Percentiles rank a stretch among this genome's conserved stretches.
These are phyloP conservation scores for Hypomontagnella submonticulosa DNA, from an alignment of 495 filamentous ascomycete genomes.

Conservation along the genomic window DNA sequence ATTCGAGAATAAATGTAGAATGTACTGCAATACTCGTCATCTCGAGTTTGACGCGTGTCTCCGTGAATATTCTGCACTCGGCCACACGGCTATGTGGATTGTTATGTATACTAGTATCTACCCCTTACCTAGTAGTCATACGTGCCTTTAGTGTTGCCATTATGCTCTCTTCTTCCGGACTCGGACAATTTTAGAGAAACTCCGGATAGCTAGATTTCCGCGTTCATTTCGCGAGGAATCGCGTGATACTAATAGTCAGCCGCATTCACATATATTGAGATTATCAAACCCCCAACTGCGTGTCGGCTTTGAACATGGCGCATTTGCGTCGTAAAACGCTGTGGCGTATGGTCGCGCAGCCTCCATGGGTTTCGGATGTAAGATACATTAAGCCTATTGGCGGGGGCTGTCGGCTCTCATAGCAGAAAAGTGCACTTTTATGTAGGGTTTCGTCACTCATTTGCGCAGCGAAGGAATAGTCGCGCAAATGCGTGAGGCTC, in stretches of 20 bases:
- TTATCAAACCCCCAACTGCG: neutral
- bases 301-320: slow-evolving; percentile 1
- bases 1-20: too few species aligned
- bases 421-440: slow-evolving; percentile 17
- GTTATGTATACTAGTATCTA: too few species aligned
- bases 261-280: neutral
- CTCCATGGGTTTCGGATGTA: neutral
- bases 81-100: too few species aligned
- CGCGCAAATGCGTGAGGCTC: slow-evolving; percentile 34
- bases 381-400: slow-evolving; percentile 15
- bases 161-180: too few species aligned
- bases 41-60: too few species aligned
- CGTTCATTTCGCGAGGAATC: neutral
- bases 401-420: neutral
- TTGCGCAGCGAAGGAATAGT: slow-evolving; percentile 18
- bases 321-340: slow-evolving; percentile 26
- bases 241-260: neutral
- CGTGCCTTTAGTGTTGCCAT: too few species aligned
- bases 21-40: too few species aligned
- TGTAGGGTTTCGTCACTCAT: slow-evolving; percentile 27
- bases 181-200: neutral
- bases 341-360: slow-evolving; percentile 18
- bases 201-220: neutral
- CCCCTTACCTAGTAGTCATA: too few species aligned
- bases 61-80: too few species aligned